phyloP scores from a whole-genome alignment of 331 rosid species.

The Pyracantha coccinea region DNA sequence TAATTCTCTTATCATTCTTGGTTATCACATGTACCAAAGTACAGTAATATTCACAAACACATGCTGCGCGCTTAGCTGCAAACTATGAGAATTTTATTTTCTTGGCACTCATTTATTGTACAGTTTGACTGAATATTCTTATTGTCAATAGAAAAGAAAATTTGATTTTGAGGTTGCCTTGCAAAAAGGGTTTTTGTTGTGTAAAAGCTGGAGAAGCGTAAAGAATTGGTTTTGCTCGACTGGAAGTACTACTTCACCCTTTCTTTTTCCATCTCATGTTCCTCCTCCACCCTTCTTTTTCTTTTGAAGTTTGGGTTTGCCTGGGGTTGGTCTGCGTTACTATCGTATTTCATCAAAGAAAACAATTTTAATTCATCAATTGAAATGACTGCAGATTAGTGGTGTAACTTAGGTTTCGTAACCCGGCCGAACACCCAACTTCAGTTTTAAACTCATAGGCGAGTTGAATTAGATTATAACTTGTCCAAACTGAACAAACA shows the following conservation, averaged over 20 bases:
- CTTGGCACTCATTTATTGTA: neutral
- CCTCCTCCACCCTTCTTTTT: neutral
- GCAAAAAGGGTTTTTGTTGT: neutral
- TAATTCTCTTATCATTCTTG: slow-evolving; percentile 4
- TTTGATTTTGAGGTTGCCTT: slow-evolving; percentile 4
- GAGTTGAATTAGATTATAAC: no score
- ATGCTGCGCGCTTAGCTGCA: neutral
- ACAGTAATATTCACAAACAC: neutral
- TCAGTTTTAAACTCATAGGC: no score
- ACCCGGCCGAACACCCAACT: no score
- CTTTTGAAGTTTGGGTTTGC: neutral
- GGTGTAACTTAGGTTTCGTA: no score
- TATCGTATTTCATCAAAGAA: neutral
- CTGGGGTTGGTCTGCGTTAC: neutral
- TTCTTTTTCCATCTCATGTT: neutral
- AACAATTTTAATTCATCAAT: neutral
- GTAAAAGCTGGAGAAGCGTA: neutral
- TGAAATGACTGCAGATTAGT: neutral
- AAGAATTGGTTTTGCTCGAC: neutral
- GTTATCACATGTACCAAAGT: neutral
- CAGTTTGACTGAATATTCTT: slow-evolving; percentile 10
- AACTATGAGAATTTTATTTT: neutral
- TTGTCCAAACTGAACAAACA: no score
- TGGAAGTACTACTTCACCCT: neutral
- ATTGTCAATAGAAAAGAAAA: slow-evolving; percentile 1